phyloP scores from a whole-genome alignment of 2,329 filamentous ascomycete species.

The Pseudogymnoascus sp. region DNA sequence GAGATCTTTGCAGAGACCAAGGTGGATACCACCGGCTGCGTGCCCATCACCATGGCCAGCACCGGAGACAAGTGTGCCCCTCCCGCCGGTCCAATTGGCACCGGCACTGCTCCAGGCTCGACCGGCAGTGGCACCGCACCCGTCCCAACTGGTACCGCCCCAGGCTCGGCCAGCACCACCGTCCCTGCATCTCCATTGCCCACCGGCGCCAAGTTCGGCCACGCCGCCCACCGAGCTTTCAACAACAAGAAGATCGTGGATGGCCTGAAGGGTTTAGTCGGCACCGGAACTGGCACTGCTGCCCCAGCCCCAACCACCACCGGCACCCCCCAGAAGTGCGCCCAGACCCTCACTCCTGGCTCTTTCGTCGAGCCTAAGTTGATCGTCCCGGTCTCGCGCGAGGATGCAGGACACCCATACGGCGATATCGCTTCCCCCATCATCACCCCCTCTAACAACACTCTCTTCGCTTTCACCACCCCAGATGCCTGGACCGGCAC shows the following conservation, averaged over 20 bases:
- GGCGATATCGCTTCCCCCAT: constrained; percentile 20
- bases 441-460: constrained; percentile 23
- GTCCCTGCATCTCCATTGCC: constrained; percentile 4
- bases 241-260: neutral
- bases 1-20: constrained; percentile 22
- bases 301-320: neutral
- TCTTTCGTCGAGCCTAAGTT: constrained; percentile 24
- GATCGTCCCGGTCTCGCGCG: constrained; percentile 24
- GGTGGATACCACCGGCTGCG: constrained; percentile 21
- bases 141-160: neutral
- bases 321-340: constrained; percentile 17
- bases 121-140: neutral
- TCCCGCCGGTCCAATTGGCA: neutral
- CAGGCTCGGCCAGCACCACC: neutral
- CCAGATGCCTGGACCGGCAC: constrained; percentile 20
- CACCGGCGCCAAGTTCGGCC: neutral
- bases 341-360: constrained; percentile 18
- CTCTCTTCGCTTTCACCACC: constrained; percentile 27
- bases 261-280: neutral
- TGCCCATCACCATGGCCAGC: constrained; percentile 18
- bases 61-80: neutral
- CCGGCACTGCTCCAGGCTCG: neutral
- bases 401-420: constrained; percentile 17
- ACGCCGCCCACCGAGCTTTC: neutral
- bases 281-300: neutral